Percentiles rank a stretch among this genome's conserved stretches.
Evolutionary conservation across 352 stramenopile genomes (phyloP).

Genomic region (Pythium scleroteichum): DNA sequence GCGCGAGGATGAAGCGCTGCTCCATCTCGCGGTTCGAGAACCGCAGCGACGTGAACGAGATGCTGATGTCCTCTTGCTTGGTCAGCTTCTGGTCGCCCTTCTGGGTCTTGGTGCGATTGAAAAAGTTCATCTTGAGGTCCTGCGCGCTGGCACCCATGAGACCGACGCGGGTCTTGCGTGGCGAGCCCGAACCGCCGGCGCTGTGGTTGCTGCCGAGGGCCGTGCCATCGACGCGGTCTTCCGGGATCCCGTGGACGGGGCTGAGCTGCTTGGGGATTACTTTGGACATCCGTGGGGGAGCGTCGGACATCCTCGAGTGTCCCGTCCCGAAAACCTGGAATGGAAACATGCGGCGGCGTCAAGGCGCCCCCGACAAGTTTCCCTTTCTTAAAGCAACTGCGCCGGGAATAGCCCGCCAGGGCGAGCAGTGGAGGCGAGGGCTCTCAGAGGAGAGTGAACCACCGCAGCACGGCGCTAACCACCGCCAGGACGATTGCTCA

Average conservation of each 20-base stretch:
- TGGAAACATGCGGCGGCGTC: conserved; percentile 54
- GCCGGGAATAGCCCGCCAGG: not conserved
- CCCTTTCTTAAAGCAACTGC: conserved; percentile 9
- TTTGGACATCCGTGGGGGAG: conserved; percentile 70
- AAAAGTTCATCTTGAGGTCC: conserved; percentile 76
- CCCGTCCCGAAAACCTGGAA: conserved; percentile 73
- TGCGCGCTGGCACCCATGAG: conserved; percentile 58
- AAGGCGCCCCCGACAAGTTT: conserved; percentile 1
- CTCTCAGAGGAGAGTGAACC: conserved; percentile 14
- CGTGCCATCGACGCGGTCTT: conserved; percentile 31
- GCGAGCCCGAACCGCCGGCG: conserved; percentile 20
- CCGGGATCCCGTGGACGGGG: conserved; percentile 15
- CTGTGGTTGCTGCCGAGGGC: conserved; percentile 35
- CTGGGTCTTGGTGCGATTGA: conserved; percentile 40
- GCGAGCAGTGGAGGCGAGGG: conserved; percentile 1
- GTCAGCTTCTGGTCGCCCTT: conserved; percentile 32
- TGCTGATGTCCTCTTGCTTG: conserved; percentile 79
- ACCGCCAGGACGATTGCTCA: not conserved
- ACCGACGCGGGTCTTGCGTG: conserved; percentile 44
- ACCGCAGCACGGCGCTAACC: not conserved
- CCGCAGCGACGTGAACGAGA: conserved; percentile 67
- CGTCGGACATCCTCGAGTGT: conserved; percentile 78
- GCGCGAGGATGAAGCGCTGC: conserved; percentile 48
- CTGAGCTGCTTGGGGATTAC: conserved; percentile 61
- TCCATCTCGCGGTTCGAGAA: conserved; percentile 77